Conservation (phyloP, 2,329 filamentous ascomycete species). For the Tolypocladium amazonense region DNA sequence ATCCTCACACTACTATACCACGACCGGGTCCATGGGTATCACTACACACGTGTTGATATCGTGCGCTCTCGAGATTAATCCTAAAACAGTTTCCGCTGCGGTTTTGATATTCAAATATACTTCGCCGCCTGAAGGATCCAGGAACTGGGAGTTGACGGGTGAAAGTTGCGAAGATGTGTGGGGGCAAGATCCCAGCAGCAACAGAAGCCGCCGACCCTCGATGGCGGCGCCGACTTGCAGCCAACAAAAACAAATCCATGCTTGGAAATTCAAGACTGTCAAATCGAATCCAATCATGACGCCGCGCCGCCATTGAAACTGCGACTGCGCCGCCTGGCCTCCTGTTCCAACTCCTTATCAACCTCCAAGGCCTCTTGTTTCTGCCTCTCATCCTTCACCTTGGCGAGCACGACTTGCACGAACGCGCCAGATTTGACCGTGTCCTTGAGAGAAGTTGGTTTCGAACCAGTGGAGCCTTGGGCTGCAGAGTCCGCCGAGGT, state of each 20-base stretch:
- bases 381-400: slow-evolving; percentile 48
- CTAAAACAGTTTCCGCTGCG: not conserved
- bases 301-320: slow-evolving; percentile 17
- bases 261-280: not conserved
- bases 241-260: not conserved
- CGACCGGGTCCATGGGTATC: not conserved
- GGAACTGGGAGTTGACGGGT: not conserved
- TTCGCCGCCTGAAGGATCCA: not conserved
- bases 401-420: slow-evolving; percentile 91
- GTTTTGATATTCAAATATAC: not conserved
- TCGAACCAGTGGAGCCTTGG: slow-evolving; percentile 6
- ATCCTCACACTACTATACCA: not conserved
- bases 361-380: slow-evolving; percentile 66
- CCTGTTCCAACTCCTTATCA: slow-evolving; percentile 45
- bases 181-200: not conserved
- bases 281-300: not conserved
- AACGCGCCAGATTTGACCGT: slow-evolving; percentile 45
- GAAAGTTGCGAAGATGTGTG: not conserved
- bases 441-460: slow-evolving; percentile 30
- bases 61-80: not conserved
- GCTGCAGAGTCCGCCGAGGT: slow-evolving; percentile 18
- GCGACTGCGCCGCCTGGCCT: slow-evolving; percentile 27
- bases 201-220: not conserved
- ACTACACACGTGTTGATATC: not conserved
- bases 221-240: not conserved